Conservation (phyloP, 169 alveolate genomes). For the Babesia sp. region DNA sequence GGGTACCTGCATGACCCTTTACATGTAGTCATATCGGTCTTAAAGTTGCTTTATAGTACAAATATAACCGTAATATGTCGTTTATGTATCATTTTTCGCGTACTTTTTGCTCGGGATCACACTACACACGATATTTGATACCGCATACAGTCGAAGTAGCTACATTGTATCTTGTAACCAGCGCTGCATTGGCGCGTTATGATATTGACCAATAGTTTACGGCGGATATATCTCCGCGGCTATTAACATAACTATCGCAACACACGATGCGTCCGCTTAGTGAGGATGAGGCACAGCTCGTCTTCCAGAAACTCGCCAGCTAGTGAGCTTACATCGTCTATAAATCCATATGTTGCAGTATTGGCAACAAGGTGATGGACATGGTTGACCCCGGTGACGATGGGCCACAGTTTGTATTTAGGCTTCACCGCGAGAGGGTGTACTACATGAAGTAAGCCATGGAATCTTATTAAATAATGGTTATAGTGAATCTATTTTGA, state of each 20-base stretch:
- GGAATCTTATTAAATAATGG: neutral
- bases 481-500: slow-evolving; percentile 51
- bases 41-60: too few species aligned
- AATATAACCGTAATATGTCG: too few species aligned
- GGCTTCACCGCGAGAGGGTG: slow-evolving; percentile 67
- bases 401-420: slow-evolving; percentile 48
- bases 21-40: too few species aligned
- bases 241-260: neutral
- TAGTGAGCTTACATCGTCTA: slow-evolving; percentile 22
- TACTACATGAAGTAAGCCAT: slow-evolving; percentile 57
- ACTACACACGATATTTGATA: too few species aligned
- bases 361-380: slow-evolving; percentile 60
- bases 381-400: slow-evolving; percentile 52
- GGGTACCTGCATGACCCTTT: too few species aligned
- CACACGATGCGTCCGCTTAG: slow-evolving; percentile 65
- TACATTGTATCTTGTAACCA: too few species aligned
- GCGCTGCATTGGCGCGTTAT: too few species aligned
- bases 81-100: too few species aligned
- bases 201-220: too few species aligned
- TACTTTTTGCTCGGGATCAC: too few species aligned
- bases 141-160: too few species aligned
- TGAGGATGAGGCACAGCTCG: slow-evolving; percentile 69
- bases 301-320: slow-evolving; percentile 59
- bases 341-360: slow-evolving; percentile 13
- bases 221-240: too few species aligned